phyloP scores from a whole-genome alignment of 495 filamentous ascomycete genomes.

The Bacidia gigantensis region DNA sequence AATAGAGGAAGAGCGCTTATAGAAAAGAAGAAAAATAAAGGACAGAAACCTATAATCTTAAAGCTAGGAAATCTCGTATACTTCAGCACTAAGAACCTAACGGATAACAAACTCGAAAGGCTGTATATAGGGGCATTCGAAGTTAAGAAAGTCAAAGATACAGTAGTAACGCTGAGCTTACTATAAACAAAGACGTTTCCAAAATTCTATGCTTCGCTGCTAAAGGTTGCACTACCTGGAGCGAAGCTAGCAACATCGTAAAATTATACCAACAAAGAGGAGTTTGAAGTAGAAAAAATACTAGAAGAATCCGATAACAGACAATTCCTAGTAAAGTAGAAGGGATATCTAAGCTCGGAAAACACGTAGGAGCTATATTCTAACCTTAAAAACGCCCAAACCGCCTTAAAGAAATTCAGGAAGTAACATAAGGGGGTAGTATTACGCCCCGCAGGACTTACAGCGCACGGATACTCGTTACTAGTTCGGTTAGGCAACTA shows the following conservation, averaged over 20 bases:
- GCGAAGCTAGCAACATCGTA: not conserved
- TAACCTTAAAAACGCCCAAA: not conserved
- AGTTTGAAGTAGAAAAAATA: not conserved
- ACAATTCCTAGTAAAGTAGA: not conserved
- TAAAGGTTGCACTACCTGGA: not conserved
- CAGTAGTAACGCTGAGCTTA: not conserved
- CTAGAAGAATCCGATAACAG: not conserved
- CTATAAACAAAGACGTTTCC: not conserved
- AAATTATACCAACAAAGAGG: slow-evolving; percentile 3
- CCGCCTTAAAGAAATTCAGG: too few relatives aligned
- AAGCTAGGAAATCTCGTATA: not conserved
- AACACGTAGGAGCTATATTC: not conserved
- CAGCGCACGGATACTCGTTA: too few relatives aligned
- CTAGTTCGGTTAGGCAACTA: too few relatives aligned
- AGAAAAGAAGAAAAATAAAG: slow-evolving; percentile 1
- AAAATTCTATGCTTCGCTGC: not conserved
- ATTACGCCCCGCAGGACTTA: too few relatives aligned
- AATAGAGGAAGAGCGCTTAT: not conserved
- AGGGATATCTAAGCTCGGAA: not conserved
- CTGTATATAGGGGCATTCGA: not conserved
- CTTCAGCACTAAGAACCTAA: not conserved
- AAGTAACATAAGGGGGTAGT: too few relatives aligned
- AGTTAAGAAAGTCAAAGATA: not conserved
- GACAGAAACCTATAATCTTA: not conserved
- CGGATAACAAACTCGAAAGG: not conserved